These are phyloP conservation scores for Scheffersomyces stipitis DNA, from an alignment of 805 yeast species.

Conservation along the genomic window DNA sequence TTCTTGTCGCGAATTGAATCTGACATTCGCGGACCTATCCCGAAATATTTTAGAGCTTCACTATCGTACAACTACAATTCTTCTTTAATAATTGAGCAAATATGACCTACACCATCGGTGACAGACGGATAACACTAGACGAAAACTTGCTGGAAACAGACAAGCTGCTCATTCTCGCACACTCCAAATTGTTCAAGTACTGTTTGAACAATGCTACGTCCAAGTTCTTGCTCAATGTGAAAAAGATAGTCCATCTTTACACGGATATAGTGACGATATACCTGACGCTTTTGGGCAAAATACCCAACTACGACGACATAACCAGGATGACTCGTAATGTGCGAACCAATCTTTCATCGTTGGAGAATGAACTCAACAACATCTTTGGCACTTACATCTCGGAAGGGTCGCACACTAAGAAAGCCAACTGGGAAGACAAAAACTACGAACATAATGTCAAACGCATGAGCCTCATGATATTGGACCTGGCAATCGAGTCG, in stretches of 20 bases:
- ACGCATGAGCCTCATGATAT: constrained; percentile 9
- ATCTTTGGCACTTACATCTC: constrained; percentile 20
- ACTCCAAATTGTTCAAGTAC: constrained; percentile 28
- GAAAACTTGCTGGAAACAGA: constrained; percentile 20
- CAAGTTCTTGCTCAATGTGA: constrained; percentile 24
- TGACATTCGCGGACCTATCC: too few relatives aligned
- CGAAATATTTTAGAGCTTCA: too few relatives aligned
- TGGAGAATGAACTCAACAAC: constrained; percentile 33
- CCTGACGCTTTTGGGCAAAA: constrained; percentile 36
- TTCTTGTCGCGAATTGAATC: too few relatives aligned
- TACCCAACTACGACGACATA: constrained; percentile 42
- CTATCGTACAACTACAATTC: neutral
- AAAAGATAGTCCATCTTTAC: constrained; percentile 35
- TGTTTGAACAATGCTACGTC: constrained; percentile 33
- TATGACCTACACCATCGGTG: constrained; percentile 44
- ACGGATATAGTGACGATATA: constrained; percentile 40
- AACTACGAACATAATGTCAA: constrained; percentile 14
- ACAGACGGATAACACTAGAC: constrained; percentile 25
- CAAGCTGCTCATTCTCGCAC: constrained; percentile 24
- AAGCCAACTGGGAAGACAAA: constrained; percentile 15
- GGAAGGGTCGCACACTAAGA: constrained; percentile 3
- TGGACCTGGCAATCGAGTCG: constrained; percentile 9
- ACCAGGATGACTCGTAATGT: constrained; percentile 29
- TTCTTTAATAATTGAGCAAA: neutral
- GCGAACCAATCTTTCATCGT: constrained; percentile 15